Evolutionary conservation across 768 basidiomycete genomes (phyloP).

Genomic region (Termitomyces sp.): DNA sequence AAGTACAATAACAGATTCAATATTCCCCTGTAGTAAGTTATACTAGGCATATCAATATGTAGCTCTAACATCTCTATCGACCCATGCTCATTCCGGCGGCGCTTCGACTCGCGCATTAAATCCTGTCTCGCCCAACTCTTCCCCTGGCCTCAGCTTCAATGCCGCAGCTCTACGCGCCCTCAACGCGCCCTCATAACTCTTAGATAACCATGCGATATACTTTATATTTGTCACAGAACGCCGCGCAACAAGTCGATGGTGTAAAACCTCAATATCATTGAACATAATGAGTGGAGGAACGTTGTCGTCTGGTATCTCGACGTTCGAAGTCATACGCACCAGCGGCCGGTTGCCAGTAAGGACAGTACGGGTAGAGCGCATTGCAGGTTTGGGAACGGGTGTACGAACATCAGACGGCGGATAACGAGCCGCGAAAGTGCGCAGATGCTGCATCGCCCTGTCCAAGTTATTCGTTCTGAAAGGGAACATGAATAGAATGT

Average conservation of each 20-base stretch:
- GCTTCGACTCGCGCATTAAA: not conserved
- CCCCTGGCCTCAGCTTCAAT: slow-evolving; percentile 20
- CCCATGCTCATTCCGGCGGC: not conserved
- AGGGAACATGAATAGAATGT: not conserved
- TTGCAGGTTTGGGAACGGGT: slow-evolving; percentile 35
- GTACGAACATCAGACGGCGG: slow-evolving; percentile 49
- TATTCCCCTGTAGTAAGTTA: not conserved
- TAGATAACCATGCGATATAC: slow-evolving; percentile 69
- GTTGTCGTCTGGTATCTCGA: slow-evolving; percentile 64
- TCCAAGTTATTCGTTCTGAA: slow-evolving; percentile 44
- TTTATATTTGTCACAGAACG: slow-evolving; percentile 44
- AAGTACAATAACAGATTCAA: slow-evolving; percentile 8
- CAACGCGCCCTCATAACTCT: slow-evolving; percentile 68
- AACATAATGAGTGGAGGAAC: slow-evolving; percentile 81
- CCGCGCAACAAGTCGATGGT: slow-evolving; percentile 58
- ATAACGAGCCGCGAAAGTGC: slow-evolving; percentile 58
- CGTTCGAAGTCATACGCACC: slow-evolving; percentile 59
- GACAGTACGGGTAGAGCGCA: slow-evolving; percentile 54
- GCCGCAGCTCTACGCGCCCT: slow-evolving; percentile 51
- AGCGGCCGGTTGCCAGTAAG: slow-evolving; percentile 56
- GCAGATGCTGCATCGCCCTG: slow-evolving; percentile 50
- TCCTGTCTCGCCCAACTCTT: not conserved
- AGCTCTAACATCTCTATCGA: not conserved
- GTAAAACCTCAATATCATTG: slow-evolving; percentile 70
- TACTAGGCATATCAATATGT: slow-evolving; percentile 1